Conservation (phyloP, 108 stramenopile genomes). For the Discostella stelligeroides region DNA sequence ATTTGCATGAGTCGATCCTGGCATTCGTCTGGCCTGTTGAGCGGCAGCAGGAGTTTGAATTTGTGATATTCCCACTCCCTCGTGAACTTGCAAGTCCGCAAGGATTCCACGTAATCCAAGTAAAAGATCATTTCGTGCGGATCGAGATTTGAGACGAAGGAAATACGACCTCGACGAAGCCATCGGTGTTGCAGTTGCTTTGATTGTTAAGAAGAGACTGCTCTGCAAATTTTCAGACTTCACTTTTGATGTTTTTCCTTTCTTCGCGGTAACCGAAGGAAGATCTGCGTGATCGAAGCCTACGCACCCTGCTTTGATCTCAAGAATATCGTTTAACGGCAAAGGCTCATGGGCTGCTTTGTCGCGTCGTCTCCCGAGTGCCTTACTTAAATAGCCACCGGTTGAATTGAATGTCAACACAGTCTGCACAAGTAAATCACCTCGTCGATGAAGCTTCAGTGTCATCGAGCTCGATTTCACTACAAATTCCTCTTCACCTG, state of each 20-base stretch:
- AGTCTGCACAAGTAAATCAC: conserved; percentile 79
- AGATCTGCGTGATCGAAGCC: conserved; percentile 85
- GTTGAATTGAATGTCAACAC: conserved; percentile 77
- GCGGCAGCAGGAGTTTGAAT: conserved; percentile 56
- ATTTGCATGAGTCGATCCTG: conserved; percentile 46
- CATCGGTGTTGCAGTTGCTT: conserved; percentile 81
- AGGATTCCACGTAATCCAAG: conserved; percentile 77
- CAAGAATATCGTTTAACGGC: conserved; percentile 86
- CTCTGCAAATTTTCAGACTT: conserved; percentile 81
- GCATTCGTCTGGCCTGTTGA: conserved; percentile 48
- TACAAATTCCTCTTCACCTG: conserved; percentile 73
- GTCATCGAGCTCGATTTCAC: conserved; percentile 83
- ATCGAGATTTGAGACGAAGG: conserved; percentile 81
- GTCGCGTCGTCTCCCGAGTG: conserved; percentile 67
- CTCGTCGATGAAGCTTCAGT: conserved; percentile 76
- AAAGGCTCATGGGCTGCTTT: conserved; percentile 84
- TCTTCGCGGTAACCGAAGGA: conserved; percentile 65
- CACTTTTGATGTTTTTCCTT: conserved; percentile 59
- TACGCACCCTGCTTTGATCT: conserved; percentile 83
- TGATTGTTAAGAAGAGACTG: conserved; percentile 85
- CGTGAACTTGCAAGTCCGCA: conserved; percentile 86
- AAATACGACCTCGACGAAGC: conserved; percentile 81
- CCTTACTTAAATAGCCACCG: conserved; percentile 90
- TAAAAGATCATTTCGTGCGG: conserved; percentile 80
- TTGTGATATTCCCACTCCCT: conserved; percentile 84